A percentile compares a stretch with the other conserved stretches of the same genome.
These are phyloP conservation scores for Lachnellula occidentalis DNA, from an alignment of 2,329 filamentous ascomycete species.

Conservation along the genomic window DNA sequence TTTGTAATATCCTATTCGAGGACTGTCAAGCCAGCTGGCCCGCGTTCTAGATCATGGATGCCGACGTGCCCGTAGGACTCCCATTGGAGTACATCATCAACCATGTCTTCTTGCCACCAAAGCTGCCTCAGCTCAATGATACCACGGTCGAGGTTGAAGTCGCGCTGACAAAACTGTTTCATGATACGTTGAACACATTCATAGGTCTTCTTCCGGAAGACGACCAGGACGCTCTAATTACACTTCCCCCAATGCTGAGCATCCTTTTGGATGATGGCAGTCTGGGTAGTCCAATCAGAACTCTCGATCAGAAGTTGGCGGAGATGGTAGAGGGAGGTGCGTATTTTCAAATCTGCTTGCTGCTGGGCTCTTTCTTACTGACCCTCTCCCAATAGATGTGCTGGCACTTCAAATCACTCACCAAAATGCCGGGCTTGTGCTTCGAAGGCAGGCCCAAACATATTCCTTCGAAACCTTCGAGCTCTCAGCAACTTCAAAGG, in stretches of 20 bases:
- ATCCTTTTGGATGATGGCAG: slow-evolving; percentile 3
- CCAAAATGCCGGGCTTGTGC: slow-evolving; percentile 42
- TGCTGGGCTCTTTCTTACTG: neutral
- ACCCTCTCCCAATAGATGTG: slow-evolving; percentile 19
- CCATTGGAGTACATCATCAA: slow-evolving; percentile 33
- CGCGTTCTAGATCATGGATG: too few relatives aligned
- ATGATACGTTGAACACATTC: slow-evolving; percentile 6
- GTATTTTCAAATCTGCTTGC: neutral
- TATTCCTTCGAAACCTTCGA: slow-evolving; percentile 40
- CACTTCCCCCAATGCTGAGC: slow-evolving; percentile 8
- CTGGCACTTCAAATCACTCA: slow-evolving; percentile 36
- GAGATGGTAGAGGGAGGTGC: slow-evolving; percentile 10
- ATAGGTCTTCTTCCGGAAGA: slow-evolving; percentile 3
- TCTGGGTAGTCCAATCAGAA: neutral
- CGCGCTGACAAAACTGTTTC: neutral
- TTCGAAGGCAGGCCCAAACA: slow-evolving; percentile 27
- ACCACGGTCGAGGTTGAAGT: slow-evolving; percentile 9
- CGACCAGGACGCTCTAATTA: slow-evolving; percentile 4
- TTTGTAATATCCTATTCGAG: too few relatives aligned
- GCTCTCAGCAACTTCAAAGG: slow-evolving; percentile 35
- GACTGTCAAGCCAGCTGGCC: too few relatives aligned
- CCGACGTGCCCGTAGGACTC: neutral
- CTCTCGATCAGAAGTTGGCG: slow-evolving; percentile 2
- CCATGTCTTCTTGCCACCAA: slow-evolving; percentile 43
- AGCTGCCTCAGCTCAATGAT: slow-evolving; percentile 38